Evolutionary conservation across 768 basidiomycete species (phyloP).

Genomic region (Russula abietina): DNA sequence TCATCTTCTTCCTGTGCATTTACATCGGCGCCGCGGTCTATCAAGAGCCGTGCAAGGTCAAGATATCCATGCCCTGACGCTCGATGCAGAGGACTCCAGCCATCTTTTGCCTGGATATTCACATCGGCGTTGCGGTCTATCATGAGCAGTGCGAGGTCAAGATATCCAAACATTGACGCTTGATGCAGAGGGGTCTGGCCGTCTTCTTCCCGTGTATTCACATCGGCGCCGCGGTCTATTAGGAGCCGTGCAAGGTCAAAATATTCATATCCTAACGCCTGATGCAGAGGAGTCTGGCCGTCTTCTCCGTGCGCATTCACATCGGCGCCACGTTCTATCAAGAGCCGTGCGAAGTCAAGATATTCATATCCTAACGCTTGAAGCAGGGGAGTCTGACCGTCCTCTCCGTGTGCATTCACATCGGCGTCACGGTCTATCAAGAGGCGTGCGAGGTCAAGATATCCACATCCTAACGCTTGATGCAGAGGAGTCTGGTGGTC

Average conservation of each 20-base stretch:
- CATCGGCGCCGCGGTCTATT: background rate
- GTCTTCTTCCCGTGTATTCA: background rate
- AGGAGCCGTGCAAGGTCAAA: background rate
- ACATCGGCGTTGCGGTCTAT: no score
- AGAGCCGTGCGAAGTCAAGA: background rate
- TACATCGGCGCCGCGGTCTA: background rate
- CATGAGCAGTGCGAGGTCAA: no score
- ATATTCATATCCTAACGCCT: background rate
- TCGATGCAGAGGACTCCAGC: background rate
- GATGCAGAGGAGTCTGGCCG: background rate
- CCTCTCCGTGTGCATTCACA: background rate
- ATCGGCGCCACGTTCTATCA: background rate
- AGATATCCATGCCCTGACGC: background rate
- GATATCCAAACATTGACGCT: no score
- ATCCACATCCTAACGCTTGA: background rate
- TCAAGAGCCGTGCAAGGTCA: background rate
- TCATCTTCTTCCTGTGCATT: background rate
- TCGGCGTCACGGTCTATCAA: background rate
- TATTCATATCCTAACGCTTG: background rate
- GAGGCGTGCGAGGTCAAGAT: background rate
- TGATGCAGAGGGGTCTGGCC: background rate
- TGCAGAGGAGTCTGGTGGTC: background rate
- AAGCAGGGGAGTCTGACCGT: slow-evolving; percentile 3
- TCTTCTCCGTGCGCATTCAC: background rate
- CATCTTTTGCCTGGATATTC: background rate